Evolutionary conservation across 2,329 filamentous ascomycete species (phyloP).

Genomic region (Talaromyces marneffei): DNA sequence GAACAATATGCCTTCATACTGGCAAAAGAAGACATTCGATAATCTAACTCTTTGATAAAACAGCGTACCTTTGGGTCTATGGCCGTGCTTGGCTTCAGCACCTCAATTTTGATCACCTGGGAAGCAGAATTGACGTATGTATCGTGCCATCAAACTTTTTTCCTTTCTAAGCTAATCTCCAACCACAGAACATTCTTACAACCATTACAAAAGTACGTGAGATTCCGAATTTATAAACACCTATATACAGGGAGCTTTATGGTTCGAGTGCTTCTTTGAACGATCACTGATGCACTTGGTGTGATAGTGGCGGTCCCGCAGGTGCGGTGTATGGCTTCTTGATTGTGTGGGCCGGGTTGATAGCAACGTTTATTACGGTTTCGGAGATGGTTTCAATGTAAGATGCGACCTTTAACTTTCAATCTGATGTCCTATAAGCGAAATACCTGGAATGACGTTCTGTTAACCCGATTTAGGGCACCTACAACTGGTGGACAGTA

Average conservation of each 20-base stretch:
- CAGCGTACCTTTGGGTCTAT: conserved; percentile 10
- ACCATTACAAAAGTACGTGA: conserved; percentile 5
- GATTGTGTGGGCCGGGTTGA: conserved; percentile 8
- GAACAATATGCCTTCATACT: neutral
- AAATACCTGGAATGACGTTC: neutral
- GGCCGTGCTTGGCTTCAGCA: conserved; percentile 11
- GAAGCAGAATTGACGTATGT: conserved; percentile 3
- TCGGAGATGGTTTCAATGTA: conserved; percentile 12
- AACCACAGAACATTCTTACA: conserved; percentile 6
- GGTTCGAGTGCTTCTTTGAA: neutral
- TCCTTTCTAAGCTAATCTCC: neutral
- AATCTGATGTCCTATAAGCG: neutral
- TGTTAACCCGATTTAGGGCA: conserved; percentile 2
- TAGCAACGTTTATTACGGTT: conserved; percentile 6
- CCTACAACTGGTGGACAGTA: conserved; percentile 12
- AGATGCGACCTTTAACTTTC: neutral
- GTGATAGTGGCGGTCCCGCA: conserved; percentile 7
- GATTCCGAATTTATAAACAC: neutral
- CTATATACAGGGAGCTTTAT: neutral
- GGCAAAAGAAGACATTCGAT: neutral
- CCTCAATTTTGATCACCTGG: conserved; percentile 11
- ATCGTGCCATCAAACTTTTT: neutral
- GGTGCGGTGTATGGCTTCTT: conserved; percentile 10
- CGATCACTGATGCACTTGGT: neutral
- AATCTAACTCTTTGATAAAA: neutral